Evolutionary conservation across 129 eudicot genomes (phyloP).

Genomic region (Centaurea solstitialis): DNA sequence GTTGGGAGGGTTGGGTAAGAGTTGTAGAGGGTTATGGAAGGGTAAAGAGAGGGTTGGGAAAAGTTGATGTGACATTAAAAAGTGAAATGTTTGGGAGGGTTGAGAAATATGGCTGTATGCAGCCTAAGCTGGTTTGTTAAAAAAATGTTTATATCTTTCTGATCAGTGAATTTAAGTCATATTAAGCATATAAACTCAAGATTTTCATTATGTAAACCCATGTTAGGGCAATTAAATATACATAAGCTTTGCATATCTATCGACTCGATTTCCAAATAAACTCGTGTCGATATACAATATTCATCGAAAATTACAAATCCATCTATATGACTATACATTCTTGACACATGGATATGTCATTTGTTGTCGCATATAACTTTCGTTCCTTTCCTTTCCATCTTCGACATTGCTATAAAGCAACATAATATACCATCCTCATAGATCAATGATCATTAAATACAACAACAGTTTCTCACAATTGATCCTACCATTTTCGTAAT

Average conservation of each 20-base stretch:
- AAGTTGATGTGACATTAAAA: no score
- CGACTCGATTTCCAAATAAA: neutral
- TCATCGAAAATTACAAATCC: neutral
- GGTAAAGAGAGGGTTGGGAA: no score
- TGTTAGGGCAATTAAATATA: neutral
- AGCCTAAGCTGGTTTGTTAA: no score
- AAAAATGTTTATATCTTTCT: no score
- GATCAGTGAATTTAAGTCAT: no score
- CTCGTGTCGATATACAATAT: neutral
- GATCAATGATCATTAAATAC: neutral
- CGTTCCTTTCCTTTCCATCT: neutral
- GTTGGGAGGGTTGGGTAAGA: no score
- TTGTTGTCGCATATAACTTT: neutral
- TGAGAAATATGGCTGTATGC: no score
- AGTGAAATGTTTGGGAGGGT: no score
- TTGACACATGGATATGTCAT: neutral
- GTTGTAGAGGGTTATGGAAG: no score
- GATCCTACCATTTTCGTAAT: neutral
- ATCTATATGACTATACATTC: no score
- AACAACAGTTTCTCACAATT: neutral
- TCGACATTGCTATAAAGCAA: neutral
- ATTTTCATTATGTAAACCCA: neutral
- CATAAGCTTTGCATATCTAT: neutral
- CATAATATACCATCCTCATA: conserved; percentile 10
- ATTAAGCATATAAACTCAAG: neutral